These are phyloP conservation scores for Massarina eburnea DNA, from an alignment of 2,329 filamentous ascomycete species.

Conservation along the genomic window DNA sequence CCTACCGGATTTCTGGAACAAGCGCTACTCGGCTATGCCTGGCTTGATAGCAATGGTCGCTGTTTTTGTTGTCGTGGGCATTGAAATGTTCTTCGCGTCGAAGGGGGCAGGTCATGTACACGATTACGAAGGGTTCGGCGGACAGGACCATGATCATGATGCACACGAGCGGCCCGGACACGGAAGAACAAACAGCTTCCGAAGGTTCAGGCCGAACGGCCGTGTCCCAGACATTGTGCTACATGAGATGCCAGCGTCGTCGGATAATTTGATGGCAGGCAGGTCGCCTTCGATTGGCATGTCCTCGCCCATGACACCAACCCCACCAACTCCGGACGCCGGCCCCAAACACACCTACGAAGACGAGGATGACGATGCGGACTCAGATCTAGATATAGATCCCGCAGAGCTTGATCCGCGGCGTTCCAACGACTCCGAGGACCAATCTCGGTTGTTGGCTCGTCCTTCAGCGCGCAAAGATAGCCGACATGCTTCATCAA, in stretches of 20 bases:
- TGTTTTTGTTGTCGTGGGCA: conserved; percentile 67
- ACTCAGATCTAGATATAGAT: conserved; percentile 39
- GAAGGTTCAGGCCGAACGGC: conserved; percentile 29
- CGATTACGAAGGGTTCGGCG: conserved; percentile 51
- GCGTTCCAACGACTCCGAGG: conserved; percentile 25
- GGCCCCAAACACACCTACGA: conserved; percentile 10
- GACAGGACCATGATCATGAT: conserved; percentile 19
- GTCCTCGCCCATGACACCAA: conserved; percentile 24
- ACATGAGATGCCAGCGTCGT: conserved; percentile 30
- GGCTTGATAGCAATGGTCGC: conserved; percentile 44
- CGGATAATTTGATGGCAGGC: conserved; percentile 36
- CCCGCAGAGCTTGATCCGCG: conserved; percentile 38
- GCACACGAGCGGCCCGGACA: conserved; percentile 22
- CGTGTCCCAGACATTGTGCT: conserved; percentile 34
- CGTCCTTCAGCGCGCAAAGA: conserved; percentile 22
- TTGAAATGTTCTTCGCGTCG: conserved; percentile 88
- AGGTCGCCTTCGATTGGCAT: conserved; percentile 35
- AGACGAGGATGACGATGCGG: conserved; percentile 25
- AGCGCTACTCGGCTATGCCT: conserved; percentile 43
- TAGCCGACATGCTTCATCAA: conserved; percentile 7
- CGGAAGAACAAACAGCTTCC: conserved; percentile 36
- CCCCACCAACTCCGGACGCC: conserved; percentile 7
- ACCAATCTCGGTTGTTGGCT: conserved; percentile 36
- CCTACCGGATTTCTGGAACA: conserved; percentile 43
- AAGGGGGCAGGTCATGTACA: conserved; percentile 64